phyloP scores from a whole-genome alignment of 2,329 filamentous ascomycete genomes.

The Fusarium sp. region DNA sequence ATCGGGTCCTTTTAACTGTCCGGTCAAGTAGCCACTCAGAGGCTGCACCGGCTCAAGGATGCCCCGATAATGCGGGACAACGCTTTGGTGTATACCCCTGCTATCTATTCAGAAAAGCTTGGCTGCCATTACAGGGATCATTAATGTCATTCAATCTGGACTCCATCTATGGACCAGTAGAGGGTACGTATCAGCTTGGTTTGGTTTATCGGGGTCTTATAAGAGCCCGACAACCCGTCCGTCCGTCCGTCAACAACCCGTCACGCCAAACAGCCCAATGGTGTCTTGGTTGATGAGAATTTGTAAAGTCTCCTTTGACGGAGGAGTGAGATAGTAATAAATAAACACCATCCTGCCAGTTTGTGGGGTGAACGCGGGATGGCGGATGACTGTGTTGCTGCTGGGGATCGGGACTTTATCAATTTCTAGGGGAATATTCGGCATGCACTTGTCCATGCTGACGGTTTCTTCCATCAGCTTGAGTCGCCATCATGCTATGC shows the following conservation, averaged over 20 bases:
- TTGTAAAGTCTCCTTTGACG: no score
- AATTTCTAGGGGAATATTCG: no score
- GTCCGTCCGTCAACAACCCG: constrained; percentile 6
- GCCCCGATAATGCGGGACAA: not conserved
- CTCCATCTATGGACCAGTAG: not conserved
- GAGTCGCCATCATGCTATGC: no score
- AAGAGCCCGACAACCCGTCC: constrained; percentile 46
- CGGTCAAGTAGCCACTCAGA: constrained; percentile 28
- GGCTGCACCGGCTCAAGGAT: constrained; percentile 24
- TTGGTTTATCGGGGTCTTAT: constrained; percentile 45
- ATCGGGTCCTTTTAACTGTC: constrained; percentile 20
- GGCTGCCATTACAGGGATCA: constrained; percentile 13
- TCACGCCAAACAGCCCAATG: constrained; percentile 8
- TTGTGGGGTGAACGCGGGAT: not conserved
- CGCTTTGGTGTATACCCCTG: not conserved
- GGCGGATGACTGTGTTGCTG: not conserved
- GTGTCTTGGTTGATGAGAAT: no score
- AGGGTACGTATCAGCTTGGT: constrained; percentile 4
- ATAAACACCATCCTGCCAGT: not conserved
- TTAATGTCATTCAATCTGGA: not conserved
- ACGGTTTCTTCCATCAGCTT: no score
- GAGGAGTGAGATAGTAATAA: not conserved
- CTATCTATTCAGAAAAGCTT: constrained; percentile 4
- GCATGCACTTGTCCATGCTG: no score
- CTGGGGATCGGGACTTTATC: constrained; percentile 2